Conservation (phyloP, 1,284 basidiomycete species). For the Inonotus hispidus region DNA sequence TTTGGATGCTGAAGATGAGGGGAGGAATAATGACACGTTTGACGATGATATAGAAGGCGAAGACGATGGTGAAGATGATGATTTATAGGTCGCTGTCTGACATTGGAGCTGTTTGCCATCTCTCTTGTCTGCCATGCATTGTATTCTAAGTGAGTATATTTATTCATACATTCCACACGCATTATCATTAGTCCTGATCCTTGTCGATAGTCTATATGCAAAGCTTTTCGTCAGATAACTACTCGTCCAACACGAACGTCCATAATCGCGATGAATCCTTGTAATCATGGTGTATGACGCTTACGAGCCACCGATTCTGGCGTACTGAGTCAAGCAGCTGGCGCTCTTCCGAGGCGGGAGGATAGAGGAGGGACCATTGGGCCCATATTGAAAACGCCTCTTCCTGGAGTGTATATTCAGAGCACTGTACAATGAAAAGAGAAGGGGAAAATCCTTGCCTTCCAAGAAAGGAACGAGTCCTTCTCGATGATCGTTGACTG, state of each 20-base stretch:
- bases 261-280: conserved; percentile 80
- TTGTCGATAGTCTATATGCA: conserved; percentile 5
- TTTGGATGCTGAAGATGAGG: conserved; percentile 57
- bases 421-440: background rate
- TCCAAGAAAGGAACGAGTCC: conserved; percentile 90
- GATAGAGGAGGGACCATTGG: conserved; percentile 89
- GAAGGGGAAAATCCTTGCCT: conserved; percentile 41
- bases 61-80: conserved; percentile 32
- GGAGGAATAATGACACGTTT: conserved; percentile 28
- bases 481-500: conserved; percentile 97
- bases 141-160: background rate
- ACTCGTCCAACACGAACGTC: conserved; percentile 63
- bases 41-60: conserved; percentile 37
- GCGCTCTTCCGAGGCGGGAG: conserved; percentile 69
- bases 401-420: conserved; percentile 48
- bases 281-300: conserved; percentile 92
- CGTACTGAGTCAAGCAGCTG: conserved; percentile 68
- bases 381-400: conserved; percentile 97
- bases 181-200: background rate
- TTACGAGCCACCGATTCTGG: conserved; percentile 85
- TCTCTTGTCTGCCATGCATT: background rate
- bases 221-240: background rate
- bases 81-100: conserved; percentile 17
- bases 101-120: background rate
- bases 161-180: background rate